Base-by-base conservation (phyloP, 2,329 filamentous ascomycete genomes). In the Penicillium psychrosexuale region DNA sequence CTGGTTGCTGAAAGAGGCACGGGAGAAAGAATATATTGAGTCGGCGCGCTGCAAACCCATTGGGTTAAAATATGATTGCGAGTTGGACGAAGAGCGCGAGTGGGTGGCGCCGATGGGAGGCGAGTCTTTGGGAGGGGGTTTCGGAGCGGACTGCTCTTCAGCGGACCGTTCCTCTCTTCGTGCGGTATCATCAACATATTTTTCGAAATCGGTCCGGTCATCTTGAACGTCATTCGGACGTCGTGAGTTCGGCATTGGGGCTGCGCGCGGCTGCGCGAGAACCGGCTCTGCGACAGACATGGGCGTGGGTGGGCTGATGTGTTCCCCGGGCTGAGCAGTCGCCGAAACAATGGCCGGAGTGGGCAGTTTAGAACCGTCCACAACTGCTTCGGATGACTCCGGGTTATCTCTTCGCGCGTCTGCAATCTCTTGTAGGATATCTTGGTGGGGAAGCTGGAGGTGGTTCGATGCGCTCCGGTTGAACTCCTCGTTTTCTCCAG, bases 1-100 rank as follows among this genome's bases (percentile, higher is more conserved):
- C 73, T 97, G 94, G 66, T 90, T 95, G 60, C 91, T 90, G 72
- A 99, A 96, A 7, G 93, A 97, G 33, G 88, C 89, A 42, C 93
- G 85, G 2, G 91, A 96, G 55, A 99, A 83, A 1, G 94, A 96
- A 74, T 96, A 97, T 63, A 97, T 91, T 34, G 93, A 97, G 39
- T 89, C 89, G 3, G 91, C 82, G 12, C 91, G 83, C 22, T 81
- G 80, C 8, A 83, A 70, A 51, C 78, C 72, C 22, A 68, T 64
- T 0, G 75, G 73, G 51, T 77, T 76, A 53, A 77, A 77, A 55
- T 76, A 77, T 2, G 75, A 77, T 49, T 75, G 72, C 4, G 62
- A 64, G 40, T 63, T 68, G 15, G 72, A 72, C 3, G 65, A 71
- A n/a, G 65, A 59, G 38, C 63, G 61, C 30, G 66, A 50, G 22